phyloP scores from a whole-genome alignment of 106 monocot species.

The Dendrobium nobile region DNA sequence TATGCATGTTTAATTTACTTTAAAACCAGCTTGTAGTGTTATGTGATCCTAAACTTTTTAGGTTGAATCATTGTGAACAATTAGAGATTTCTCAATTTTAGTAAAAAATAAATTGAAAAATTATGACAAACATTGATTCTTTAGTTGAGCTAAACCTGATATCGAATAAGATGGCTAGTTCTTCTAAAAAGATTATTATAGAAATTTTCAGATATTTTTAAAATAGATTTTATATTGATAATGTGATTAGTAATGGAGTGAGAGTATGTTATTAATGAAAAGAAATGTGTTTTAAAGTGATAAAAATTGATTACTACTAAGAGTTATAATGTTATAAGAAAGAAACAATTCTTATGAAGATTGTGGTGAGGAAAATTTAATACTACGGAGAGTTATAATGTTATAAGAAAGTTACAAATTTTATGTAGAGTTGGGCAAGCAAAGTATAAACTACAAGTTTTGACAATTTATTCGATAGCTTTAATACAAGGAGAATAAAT shows the following conservation, averaged over 20 bases:
- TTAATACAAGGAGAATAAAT: no score
- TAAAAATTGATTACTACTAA: no score
- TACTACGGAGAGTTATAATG: no score
- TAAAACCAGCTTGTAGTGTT: not conserved
- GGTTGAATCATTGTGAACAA: not conserved
- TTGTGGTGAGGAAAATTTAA: no score
- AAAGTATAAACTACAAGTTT: no score
- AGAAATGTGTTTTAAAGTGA: not conserved
- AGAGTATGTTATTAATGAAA: not conserved
- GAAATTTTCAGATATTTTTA: not conserved
- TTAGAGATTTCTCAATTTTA: not conserved
- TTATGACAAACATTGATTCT: not conserved
- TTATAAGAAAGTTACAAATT: no score
- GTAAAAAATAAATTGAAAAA: not conserved
- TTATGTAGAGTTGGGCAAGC: no score
- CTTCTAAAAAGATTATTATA: not conserved
- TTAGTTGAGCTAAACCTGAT: not conserved
- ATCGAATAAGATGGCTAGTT: not conserved
- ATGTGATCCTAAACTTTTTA: not conserved
- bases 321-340: no score
- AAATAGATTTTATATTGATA: not conserved
- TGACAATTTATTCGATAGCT: no score
- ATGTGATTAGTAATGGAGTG: not conserved
- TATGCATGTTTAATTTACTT: not conserved
- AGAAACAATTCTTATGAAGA: no score